Percentiles rank a stretch among this genome's conserved stretches.
Evolutionary conservation across 2,329 filamentous ascomycete genomes (phyloP).

Genomic region (Clonostachys chloroleuca): DNA sequence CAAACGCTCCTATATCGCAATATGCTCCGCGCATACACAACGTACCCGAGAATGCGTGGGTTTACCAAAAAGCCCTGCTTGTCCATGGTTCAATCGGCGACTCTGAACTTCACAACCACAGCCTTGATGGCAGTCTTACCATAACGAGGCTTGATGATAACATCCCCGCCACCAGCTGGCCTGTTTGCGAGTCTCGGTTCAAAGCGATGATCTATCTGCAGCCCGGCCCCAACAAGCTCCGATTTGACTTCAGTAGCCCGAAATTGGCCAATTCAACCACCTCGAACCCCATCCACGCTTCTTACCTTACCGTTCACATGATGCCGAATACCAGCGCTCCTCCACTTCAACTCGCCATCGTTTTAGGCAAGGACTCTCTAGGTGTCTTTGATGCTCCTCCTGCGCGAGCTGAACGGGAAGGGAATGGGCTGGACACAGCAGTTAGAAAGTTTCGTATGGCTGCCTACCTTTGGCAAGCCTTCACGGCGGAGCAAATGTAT

Average conservation of each 20-base stretch:
- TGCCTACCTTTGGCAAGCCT: constrained; percentile 95
- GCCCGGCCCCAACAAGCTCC: constrained; percentile 82
- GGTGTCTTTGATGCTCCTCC: constrained; percentile 81
- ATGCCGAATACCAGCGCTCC: constrained; percentile 74
- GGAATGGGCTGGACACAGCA: constrained; percentile 75
- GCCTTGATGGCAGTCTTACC: constrained; percentile 74
- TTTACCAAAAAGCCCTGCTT: constrained; percentile 85
- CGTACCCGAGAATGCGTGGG: constrained; percentile 1
- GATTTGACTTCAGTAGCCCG: constrained; percentile 82
- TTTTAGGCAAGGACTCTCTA: constrained; percentile 84
- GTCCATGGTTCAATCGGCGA: constrained; percentile 81
- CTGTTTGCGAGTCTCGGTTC: constrained; percentile 84
- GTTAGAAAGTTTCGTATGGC: constrained; percentile 91
- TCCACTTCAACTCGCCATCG: constrained; percentile 82
- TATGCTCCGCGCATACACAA: constrained; percentile 80
- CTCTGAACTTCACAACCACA: constrained; percentile 45
- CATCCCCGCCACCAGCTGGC: constrained; percentile 82
- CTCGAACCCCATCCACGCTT: constrained; percentile 68
- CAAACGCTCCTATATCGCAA: constrained; percentile 62
- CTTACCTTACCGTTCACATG: constrained; percentile 81
- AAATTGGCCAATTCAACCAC: constrained; percentile 69
- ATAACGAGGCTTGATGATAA: constrained; percentile 79
- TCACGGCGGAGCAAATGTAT: constrained; percentile 94
- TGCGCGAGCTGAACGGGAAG: constrained; percentile 70
- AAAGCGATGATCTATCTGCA: constrained; percentile 88